Conservation (phyloP, 2,329 filamentous ascomycete species). For the Alternaria novae-zelandiae region DNA sequence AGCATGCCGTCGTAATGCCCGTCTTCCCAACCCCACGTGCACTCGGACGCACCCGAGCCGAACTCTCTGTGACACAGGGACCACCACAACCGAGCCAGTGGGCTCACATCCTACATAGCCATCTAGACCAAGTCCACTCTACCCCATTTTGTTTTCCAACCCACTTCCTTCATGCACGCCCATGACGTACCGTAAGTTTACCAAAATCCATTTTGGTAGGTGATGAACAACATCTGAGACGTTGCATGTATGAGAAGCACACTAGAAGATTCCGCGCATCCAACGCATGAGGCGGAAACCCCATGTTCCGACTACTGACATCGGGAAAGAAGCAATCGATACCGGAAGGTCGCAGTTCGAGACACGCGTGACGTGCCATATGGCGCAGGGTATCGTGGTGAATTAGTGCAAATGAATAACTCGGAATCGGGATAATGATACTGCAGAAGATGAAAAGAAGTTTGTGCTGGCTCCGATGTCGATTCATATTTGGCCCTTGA, state of each 20-base stretch:
- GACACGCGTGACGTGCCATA: slow-evolving; percentile 31
- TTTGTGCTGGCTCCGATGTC: slow-evolving; percentile 39
- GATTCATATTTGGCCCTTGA: slow-evolving; percentile 91
- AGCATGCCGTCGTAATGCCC: slow-evolving; percentile 14
- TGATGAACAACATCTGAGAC: slow-evolving; percentile 33
- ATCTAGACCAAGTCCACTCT: slow-evolving; percentile 4
- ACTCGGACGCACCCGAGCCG: slow-evolving; percentile 28
- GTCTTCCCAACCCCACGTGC: slow-evolving; percentile 17
- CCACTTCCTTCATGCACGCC: slow-evolving; percentile 16
- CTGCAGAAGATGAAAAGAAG: slow-evolving; percentile 9
- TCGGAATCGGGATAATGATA: slow-evolving; percentile 11
- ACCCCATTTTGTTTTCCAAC: slow-evolving; percentile 17
- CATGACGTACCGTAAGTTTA: slow-evolving; percentile 27
- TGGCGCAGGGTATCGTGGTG: slow-evolving; percentile 31
- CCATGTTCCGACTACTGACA: slow-evolving; percentile 38
- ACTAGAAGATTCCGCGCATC: slow-evolving; percentile 39
- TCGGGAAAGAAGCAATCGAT: slow-evolving; percentile 30
- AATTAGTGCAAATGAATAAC: slow-evolving; percentile 15
- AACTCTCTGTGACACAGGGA: slow-evolving; percentile 27
- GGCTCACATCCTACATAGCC: slow-evolving; percentile 12
- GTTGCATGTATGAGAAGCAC: slow-evolving; percentile 31
- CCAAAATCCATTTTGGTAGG: slow-evolving; percentile 8
- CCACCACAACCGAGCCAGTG: slow-evolving; percentile 16
- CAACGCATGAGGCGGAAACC: slow-evolving; percentile 41
- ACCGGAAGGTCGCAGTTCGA: slow-evolving; percentile 32